Conservation (phyloP, 345 rosid genomes). For the Brassica nigra region DNA sequence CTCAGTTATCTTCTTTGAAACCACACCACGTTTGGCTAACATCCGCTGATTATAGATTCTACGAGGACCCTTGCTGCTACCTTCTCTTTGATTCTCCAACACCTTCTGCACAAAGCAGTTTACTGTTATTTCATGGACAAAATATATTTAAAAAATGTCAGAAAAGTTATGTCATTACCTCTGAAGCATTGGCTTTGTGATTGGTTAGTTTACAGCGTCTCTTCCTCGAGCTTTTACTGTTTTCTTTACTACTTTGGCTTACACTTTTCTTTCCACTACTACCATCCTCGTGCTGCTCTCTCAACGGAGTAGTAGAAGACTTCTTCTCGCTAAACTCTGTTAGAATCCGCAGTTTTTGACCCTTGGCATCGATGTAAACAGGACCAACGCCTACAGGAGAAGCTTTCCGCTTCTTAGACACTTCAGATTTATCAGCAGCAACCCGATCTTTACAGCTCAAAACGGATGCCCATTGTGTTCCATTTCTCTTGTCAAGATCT, state of each 20-base stretch:
- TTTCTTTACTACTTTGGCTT: slow-evolving; percentile 45
- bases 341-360: slow-evolving; percentile 80
- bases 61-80: slow-evolving; percentile 48
- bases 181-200: slow-evolving; percentile 47
- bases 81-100: slow-evolving; percentile 49
- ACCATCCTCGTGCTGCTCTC: slow-evolving; percentile 11
- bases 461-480: slow-evolving; percentile 45
- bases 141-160: neutral
- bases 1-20: slow-evolving; percentile 52
- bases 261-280: slow-evolving; percentile 36
- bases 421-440: slow-evolving; percentile 41
- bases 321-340: slow-evolving; percentile 51
- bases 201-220: slow-evolving; percentile 53
- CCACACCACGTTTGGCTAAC: slow-evolving; percentile 60
- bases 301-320: slow-evolving; percentile 15
- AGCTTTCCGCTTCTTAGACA: slow-evolving; percentile 52
- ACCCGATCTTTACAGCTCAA: slow-evolving; percentile 50
- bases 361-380: slow-evolving; percentile 87
- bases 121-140: slow-evolving; percentile 39
- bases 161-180: slow-evolving; percentile 46
- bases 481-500: slow-evolving; percentile 90
- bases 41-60: slow-evolving; percentile 63
- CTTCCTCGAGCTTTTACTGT: slow-evolving; percentile 51
- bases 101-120: slow-evolving; percentile 44
- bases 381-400: slow-evolving; percentile 60